Evolutionary conservation across 306 rosid species (phyloP).

Genomic region (Cucumis melo): DNA sequence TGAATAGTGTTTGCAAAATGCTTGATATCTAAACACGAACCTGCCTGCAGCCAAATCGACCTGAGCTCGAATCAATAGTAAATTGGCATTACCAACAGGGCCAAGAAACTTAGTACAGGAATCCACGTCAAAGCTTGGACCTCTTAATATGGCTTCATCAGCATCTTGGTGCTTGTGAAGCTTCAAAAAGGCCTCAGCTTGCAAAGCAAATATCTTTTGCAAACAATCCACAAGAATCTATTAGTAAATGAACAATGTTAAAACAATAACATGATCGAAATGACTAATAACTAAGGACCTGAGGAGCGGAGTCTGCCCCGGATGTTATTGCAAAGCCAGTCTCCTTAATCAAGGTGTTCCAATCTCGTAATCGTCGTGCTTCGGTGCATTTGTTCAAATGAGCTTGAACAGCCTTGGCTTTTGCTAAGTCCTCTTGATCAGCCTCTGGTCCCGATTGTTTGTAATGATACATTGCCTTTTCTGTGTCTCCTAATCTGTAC

Average conservation of each 20-base stretch:
- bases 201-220: slow-evolving; percentile 58
- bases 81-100: slow-evolving; percentile 48
- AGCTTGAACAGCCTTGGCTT: slow-evolving; percentile 43
- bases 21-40: slow-evolving; percentile 18
- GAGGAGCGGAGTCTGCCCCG: slow-evolving; percentile 81
- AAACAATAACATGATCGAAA: neutral
- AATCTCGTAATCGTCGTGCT: slow-evolving; percentile 61
- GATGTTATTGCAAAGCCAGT: slow-evolving; percentile 25
- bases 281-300: slow-evolving; percentile 19
- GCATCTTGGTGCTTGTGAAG: slow-evolving; percentile 73
- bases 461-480: slow-evolving; percentile 64
- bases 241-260: neutral
- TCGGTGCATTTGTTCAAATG: slow-evolving; percentile 57
- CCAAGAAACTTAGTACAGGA: slow-evolving; percentile 63
- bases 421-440: slow-evolving; percentile 58
- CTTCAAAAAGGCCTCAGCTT: slow-evolving; percentile 74
- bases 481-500: slow-evolving; percentile 65
- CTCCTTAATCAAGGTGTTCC: slow-evolving; percentile 57
- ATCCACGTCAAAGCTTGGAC: slow-evolving; percentile 53
- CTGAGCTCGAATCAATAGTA: slow-evolving; percentile 48
- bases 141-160: slow-evolving; percentile 42
- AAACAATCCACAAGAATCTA: neutral
- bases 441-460: slow-evolving; percentile 75
- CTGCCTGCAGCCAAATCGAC: slow-evolving; percentile 62
- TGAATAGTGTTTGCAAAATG: neutral